Percentiles rank a stretch among this genome's conserved stretches.
These are phyloP conservation scores for Boehmeria nivea DNA, from an alignment of 306 rosid species.

Conservation along the genomic window DNA sequence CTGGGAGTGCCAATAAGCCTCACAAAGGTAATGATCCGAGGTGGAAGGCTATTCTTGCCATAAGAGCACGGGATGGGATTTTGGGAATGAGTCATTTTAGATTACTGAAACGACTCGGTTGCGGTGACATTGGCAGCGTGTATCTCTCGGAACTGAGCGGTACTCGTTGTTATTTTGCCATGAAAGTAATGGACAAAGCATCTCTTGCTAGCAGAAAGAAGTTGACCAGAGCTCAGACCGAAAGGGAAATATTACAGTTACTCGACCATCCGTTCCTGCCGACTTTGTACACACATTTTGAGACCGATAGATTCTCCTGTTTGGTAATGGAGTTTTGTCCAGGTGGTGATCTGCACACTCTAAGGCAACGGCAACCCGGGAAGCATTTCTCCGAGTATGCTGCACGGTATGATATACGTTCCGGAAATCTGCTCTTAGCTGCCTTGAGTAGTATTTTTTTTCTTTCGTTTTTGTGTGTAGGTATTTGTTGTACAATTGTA, in stretches of 20 bases:
- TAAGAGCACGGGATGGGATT: constrained; percentile 85
- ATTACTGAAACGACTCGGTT: constrained; percentile 89
- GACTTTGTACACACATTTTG: constrained; percentile 92
- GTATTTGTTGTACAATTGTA: background rate
- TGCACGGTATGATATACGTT: constrained; percentile 63
- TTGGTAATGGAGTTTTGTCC: constrained; percentile 99
- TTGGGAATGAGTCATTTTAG: constrained; percentile 97
- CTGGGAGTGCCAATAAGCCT: constrained; percentile 97
- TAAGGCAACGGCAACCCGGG: constrained; percentile 98
- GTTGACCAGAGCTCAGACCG: constrained; percentile 93
- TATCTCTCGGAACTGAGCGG: constrained; percentile 97
- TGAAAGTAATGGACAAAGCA: constrained; percentile 99
- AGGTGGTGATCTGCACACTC: constrained; percentile 94
- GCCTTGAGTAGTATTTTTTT: background rate
- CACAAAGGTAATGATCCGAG: constrained; percentile 99
- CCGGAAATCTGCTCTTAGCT: background rate
- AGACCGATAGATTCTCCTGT: constrained; percentile 92
- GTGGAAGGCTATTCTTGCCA: constrained; percentile 98
- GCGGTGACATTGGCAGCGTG: constrained; percentile 98
- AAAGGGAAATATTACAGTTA: constrained; percentile 90
- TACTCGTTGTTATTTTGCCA: constrained; percentile 88
- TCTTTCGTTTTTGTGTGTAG: background rate
- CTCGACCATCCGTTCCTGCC: constrained; percentile 99
- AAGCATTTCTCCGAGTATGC: constrained; percentile 99
- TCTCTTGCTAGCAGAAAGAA: constrained; percentile 95